Percentiles rank a stretch among this genome's conserved stretches.
These are phyloP conservation scores for Sparassis latifolia DNA, from an alignment of 1,284 basidiomycete species.

Conservation along the genomic window DNA sequence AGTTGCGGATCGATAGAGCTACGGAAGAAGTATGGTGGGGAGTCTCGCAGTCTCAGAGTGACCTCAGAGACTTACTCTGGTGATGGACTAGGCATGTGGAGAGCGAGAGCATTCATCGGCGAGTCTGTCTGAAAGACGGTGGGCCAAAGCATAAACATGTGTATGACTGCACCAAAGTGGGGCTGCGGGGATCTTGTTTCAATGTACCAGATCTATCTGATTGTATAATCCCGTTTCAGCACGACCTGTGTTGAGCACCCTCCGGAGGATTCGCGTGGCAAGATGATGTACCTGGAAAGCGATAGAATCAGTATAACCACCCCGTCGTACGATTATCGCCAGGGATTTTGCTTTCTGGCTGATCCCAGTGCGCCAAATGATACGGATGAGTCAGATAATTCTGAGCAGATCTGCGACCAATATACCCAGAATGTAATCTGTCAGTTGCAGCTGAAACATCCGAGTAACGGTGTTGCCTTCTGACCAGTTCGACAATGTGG, in stretches of 20 bases:
- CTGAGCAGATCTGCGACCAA: constrained; percentile 4
- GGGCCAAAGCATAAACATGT: constrained; percentile 26
- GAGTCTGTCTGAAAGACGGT: constrained; percentile 21
- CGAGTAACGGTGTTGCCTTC: constrained; percentile 2
- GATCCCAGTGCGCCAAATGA: constrained; percentile 19
- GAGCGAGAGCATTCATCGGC: constrained; percentile 23
- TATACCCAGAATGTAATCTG: constrained; percentile 11
- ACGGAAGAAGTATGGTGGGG: constrained; percentile 36
- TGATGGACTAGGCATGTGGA: constrained; percentile 17
- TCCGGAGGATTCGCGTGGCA: too few species aligned
- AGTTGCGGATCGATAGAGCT: constrained; percentile 29
- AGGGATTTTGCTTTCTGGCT: constrained; percentile 13
- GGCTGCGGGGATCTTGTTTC: too few species aligned
- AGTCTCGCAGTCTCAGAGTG: neutral
- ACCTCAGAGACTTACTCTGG: neutral
- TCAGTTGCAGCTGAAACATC: constrained; percentile 5
- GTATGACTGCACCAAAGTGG: constrained; percentile 13
- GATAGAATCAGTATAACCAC: too few species aligned
- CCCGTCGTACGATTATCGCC: constrained; percentile 6
- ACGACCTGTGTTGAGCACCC: too few species aligned
- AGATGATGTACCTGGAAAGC: too few species aligned
- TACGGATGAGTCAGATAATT: constrained; percentile 11
- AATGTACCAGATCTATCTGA: too few species aligned
- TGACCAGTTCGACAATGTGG: constrained; percentile 1
- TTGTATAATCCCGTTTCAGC: too few species aligned